Conservation (phyloP, 1,284 basidiomycete genomes). For the Ceratobasidium sp. region DNA sequence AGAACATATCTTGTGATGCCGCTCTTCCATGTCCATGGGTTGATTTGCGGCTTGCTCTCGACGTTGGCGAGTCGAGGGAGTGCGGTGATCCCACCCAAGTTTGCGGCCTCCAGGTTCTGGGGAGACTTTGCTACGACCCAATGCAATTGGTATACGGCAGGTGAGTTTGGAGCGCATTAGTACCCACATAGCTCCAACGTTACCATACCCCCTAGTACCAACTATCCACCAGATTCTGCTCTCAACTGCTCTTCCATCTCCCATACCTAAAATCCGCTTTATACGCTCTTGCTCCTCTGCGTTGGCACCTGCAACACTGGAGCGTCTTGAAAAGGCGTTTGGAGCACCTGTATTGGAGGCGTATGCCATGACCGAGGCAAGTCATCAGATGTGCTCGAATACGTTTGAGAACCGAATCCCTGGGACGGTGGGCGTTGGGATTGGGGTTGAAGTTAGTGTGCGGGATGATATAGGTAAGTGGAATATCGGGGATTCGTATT, state of each 20-base stretch:
- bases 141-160: constrained; percentile 64
- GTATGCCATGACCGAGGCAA: constrained; percentile 58
- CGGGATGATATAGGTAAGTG: constrained; percentile 53
- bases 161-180: constrained; percentile 19
- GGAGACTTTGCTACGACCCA: constrained; percentile 60
- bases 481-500: neutral
- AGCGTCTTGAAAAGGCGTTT: constrained; percentile 58
- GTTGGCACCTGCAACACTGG: constrained; percentile 58
- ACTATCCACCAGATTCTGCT: constrained; percentile 63
- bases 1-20: constrained; percentile 71
- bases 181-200: neutral
- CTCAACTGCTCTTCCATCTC: constrained; percentile 55
- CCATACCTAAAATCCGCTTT: constrained; percentile 59
- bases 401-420: constrained; percentile 54
- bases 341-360: constrained; percentile 62
- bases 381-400: constrained; percentile 58
- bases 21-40: constrained; percentile 73
- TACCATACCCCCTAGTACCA: constrained; percentile 53
- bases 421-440: constrained; percentile 59
- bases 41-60: constrained; percentile 70
- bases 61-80: constrained; percentile 68
- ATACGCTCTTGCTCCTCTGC: constrained; percentile 61
- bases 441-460: constrained; percentile 59
- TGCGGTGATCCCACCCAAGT: constrained; percentile 67
- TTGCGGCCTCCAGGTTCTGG: constrained; percentile 72